phyloP scores from a whole-genome alignment of 2,329 filamentous ascomycete genomes.

The Penicillium hordei region DNA sequence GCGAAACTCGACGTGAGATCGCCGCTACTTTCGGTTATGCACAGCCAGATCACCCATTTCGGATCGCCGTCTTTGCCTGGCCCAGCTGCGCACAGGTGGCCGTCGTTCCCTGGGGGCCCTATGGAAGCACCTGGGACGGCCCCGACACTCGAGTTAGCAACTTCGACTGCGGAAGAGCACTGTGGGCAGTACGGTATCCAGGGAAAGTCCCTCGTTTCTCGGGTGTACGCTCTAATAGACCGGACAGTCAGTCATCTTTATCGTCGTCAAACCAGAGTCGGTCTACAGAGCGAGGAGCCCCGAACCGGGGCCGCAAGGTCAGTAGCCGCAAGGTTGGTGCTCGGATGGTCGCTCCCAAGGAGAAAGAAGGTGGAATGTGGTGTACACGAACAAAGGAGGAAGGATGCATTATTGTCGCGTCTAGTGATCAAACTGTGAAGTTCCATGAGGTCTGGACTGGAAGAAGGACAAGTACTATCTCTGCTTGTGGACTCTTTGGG shows the following conservation, averaged over 20 bases:
- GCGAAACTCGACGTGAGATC: slow-evolving; percentile 79
- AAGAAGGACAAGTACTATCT: slow-evolving; percentile 54
- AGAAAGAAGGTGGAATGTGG: slow-evolving; percentile 56
- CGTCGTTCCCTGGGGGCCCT: slow-evolving; percentile 78
- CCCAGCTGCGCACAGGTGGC: slow-evolving; percentile 84
- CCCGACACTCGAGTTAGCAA: slow-evolving; percentile 23
- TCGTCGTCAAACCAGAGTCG: neutral
- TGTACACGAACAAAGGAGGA: slow-evolving; percentile 62
- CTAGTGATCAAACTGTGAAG: slow-evolving; percentile 87
- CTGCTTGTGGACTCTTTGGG: slow-evolving; percentile 64
- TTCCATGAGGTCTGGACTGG: slow-evolving; percentile 94
- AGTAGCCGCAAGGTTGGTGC: slow-evolving; percentile 19
- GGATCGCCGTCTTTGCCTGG: slow-evolving; percentile 93
- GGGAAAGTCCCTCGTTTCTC: slow-evolving; percentile 52
- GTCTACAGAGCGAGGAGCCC: neutral
- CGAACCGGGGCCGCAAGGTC: slow-evolving; percentile 13
- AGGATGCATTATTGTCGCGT: slow-evolving; percentile 85
- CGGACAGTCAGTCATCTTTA: slow-evolving; percentile 13
- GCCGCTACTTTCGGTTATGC: slow-evolving; percentile 92
- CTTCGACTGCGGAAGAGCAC: slow-evolving; percentile 53
- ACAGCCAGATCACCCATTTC: slow-evolving; percentile 81
- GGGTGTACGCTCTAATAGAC: slow-evolving; percentile 5
- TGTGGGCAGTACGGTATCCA: slow-evolving; percentile 87
- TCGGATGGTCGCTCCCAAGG: slow-evolving; percentile 31
- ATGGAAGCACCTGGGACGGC: slow-evolving; percentile 32